A percentile compares a stretch with the other conserved stretches of the same genome.
phyloP scores from a whole-genome alignment of 2,329 filamentous ascomycete genomes.

The Periconia sp. region DNA sequence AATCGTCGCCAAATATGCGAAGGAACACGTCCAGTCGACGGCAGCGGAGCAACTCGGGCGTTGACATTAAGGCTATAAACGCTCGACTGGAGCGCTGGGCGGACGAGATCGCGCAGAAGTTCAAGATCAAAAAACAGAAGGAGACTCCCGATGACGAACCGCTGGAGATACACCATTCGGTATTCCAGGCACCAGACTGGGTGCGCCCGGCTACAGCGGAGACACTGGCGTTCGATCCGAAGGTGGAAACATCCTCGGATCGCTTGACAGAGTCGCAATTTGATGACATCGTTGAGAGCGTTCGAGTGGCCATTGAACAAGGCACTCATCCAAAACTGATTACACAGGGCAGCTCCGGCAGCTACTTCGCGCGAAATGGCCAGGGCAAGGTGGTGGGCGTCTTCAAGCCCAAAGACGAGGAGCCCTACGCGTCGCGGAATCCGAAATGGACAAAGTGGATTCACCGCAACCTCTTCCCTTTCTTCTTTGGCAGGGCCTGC shows the following conservation, averaged over 20 bases:
- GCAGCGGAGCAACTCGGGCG: conserved; percentile 79
- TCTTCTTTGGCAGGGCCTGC: conserved; percentile 93
- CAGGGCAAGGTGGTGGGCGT: conserved; percentile 96
- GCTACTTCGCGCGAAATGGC: conserved; percentile 92
- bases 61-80: conserved; percentile 98
- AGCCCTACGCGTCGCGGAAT: conserved; percentile 95
- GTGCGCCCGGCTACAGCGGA: conserved; percentile 80
- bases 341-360: conserved; percentile 94
- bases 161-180: conserved; percentile 94
- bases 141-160: conserved; percentile 78
- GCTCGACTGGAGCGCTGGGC: conserved; percentile 94
- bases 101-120: conserved; percentile 95
- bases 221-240: conserved; percentile 67
- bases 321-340: conserved; percentile 96
- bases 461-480: conserved; percentile 95
- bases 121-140: conserved; percentile 83
- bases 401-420: conserved; percentile 99
- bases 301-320: conserved; percentile 86
- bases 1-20: conserved; percentile 39
- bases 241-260: conserved; percentile 62
- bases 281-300: conserved; percentile 86
- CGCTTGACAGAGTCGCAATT: conserved; percentile 82
- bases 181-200: conserved; percentile 92
- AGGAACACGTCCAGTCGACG: conserved; percentile 48
- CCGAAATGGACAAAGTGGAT: conserved; percentile 99